Base-by-base conservation (phyloP, 257 asterid genomes). In the Capsicum chinense region DNA sequence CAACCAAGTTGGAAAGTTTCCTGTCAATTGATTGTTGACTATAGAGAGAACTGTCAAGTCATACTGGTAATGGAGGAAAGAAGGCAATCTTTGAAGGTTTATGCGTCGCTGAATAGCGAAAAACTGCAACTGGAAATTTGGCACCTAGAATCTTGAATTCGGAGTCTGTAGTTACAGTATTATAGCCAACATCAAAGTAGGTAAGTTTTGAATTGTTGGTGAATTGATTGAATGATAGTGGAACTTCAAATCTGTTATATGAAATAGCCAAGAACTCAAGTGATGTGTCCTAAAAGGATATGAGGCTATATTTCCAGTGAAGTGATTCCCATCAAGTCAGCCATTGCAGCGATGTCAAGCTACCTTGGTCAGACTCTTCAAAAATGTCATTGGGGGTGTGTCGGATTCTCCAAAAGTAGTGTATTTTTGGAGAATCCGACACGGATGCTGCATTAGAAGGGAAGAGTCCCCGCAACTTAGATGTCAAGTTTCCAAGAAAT, bases 21-120 rank as follows among this genome's bases (percentile, higher is more conserved):
- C 82, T 83, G 12, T 21, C 58, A 83, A 35, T 50, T 73, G 19
- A 15, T 70, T 69, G 6, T 19, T 3, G 6, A 5, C 6, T 15
- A 83, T 79, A 19, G 19, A 4, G 44, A 83, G 81, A 59, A 83
- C 2, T 83, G 82, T 83, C 85, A 83, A n/a, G 17, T 83, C 56
- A 48, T 44, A 15, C 57, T 71, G 82, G 44, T 83, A 69, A 19
- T 5, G 69, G 13, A 83, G 73, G 56, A 70, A 42, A 44, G 6
- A 33, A 56, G 85, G 82, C 35, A 56, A 14, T 33, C 44, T 70
- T 59, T 9, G 39, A 39, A 54, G 50, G 82, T 60, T 67, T 81
- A 6, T 19, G 15, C 19, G 42, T 47, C 79, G 64, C 0, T 5
- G 0, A 5, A 83, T 0, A 12, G 0, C 39, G 39, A 83, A 71